Evolutionary conservation across 371 early-diverging fungal species (phyloP).

Genomic region (Sanchytrium tribonematis): DNA sequence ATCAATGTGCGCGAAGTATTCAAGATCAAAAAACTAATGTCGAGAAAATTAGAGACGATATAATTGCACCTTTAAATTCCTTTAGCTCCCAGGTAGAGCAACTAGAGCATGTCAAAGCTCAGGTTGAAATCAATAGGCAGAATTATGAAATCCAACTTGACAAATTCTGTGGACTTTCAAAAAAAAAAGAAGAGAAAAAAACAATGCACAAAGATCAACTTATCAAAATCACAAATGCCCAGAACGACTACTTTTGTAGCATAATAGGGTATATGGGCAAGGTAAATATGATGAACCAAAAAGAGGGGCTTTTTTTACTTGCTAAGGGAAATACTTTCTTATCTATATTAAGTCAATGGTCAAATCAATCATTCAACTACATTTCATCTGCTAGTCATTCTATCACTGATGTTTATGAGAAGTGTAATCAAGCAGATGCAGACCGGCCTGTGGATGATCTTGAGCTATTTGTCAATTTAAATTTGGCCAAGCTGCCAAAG

Average conservation of each 20-base stretch:
- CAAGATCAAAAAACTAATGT: neutral
- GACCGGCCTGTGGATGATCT: neutral
- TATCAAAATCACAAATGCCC: neutral
- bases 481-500: neutral
- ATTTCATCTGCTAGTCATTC: neutral
- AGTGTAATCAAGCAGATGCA: neutral
- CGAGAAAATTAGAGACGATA: neutral
- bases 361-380: neutral
- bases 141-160: neutral
- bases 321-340: neutral
- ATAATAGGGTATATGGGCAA: neutral
- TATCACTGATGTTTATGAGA: neutral
- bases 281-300: neutral
- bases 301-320: neutral
- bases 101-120: neutral
- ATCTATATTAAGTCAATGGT: neutral
- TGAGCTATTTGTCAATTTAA: neutral
- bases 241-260: neutral
- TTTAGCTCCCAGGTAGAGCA: neutral
- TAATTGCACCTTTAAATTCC: neutral
- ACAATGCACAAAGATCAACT: neutral
- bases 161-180: neutral
- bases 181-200: neutral
- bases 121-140: neutral
- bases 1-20: neutral